phyloP scores from a whole-genome alignment of 768 basidiomycete genomes.

The Amylocystis lapponica region DNA sequence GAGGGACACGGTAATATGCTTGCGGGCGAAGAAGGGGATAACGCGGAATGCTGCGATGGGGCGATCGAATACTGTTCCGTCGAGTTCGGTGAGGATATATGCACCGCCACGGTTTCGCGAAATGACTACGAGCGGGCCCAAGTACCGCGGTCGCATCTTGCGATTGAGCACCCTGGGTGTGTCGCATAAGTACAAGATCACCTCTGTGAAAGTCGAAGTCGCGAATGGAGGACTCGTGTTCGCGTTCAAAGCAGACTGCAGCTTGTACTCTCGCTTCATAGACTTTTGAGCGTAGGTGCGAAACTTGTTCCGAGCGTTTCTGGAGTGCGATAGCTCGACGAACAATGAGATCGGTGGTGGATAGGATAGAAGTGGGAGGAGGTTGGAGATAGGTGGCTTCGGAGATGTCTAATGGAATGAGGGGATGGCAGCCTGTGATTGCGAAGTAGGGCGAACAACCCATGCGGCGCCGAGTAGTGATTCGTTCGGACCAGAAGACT shows the following conservation, averaged over 20 bases:
- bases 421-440: constrained; percentile 12
- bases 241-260: constrained; percentile 10
- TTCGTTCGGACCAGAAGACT: constrained; percentile 33
- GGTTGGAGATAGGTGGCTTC: constrained; percentile 14
- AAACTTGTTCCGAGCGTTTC: constrained; percentile 11
- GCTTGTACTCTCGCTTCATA: constrained; percentile 2
- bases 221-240: constrained; percentile 13
- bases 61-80: constrained; percentile 13
- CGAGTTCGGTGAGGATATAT: constrained; percentile 23
- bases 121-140: constrained; percentile 23
- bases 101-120: constrained; percentile 14
- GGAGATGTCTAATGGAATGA: constrained; percentile 17
- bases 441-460: constrained; percentile 28
- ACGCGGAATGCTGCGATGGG: constrained; percentile 17
- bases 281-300: constrained; percentile 4
- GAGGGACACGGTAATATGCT: too few species aligned
- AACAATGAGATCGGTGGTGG: constrained; percentile 12
- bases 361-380: constrained; percentile 4
- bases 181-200: constrained; percentile 23
- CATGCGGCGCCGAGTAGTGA: constrained; percentile 22
- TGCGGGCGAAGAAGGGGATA: too few species aligned
- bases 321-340: constrained; percentile 6
- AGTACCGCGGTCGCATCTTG: constrained; percentile 20
- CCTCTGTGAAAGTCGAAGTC: constrained; percentile 24
- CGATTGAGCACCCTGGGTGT: constrained; percentile 18